Evolutionary conservation across 2,329 filamentous ascomycete species (phyloP).

Genomic region (Verticillium longisporum): DNA sequence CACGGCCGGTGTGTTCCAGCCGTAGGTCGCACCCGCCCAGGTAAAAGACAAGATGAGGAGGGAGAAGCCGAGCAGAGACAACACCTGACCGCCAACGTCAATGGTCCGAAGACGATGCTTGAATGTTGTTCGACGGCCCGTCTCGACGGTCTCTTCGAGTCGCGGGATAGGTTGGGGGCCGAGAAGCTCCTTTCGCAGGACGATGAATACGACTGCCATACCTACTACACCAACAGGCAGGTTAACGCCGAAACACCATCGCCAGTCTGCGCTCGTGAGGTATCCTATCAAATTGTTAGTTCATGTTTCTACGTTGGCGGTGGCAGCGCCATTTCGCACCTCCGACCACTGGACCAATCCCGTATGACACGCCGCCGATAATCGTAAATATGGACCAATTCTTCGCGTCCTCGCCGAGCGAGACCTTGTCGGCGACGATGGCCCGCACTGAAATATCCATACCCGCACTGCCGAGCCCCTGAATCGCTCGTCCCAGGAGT

Average conservation of each 20-base stretch:
- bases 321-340: slow-evolving; percentile 18
- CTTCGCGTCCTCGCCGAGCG: slow-evolving; percentile 51
- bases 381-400: slow-evolving; percentile 58
- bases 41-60: slow-evolving; percentile 48
- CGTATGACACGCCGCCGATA: slow-evolving; percentile 49
- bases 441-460: slow-evolving; percentile 54
- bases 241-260: slow-evolving; percentile 61
- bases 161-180: slow-evolving; percentile 41
- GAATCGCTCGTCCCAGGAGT: slow-evolving; percentile 55
- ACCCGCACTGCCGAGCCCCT: slow-evolving; percentile 56
- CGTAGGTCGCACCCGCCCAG: slow-evolving; percentile 48
- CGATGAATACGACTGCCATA: slow-evolving; percentile 45
- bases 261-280: slow-evolving; percentile 49
- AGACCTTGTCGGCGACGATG: slow-evolving; percentile 59
- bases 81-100: slow-evolving; percentile 47
- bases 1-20: slow-evolving; percentile 42
- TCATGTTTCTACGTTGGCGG: background rate
- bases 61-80: slow-evolving; percentile 49
- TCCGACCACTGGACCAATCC: slow-evolving; percentile 55
- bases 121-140: slow-evolving; percentile 25
- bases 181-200: slow-evolving; percentile 53
- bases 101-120: slow-evolving; percentile 42
- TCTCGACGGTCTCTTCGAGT: slow-evolving; percentile 29
- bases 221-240: slow-evolving; percentile 47
- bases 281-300: slow-evolving; percentile 24